A percentile compares a stretch with the other conserved stretches of the same genome.
phyloP scores from a whole-genome alignment of 2,329 filamentous ascomycete genomes.

The Coniochaeta hoffmannii region DNA sequence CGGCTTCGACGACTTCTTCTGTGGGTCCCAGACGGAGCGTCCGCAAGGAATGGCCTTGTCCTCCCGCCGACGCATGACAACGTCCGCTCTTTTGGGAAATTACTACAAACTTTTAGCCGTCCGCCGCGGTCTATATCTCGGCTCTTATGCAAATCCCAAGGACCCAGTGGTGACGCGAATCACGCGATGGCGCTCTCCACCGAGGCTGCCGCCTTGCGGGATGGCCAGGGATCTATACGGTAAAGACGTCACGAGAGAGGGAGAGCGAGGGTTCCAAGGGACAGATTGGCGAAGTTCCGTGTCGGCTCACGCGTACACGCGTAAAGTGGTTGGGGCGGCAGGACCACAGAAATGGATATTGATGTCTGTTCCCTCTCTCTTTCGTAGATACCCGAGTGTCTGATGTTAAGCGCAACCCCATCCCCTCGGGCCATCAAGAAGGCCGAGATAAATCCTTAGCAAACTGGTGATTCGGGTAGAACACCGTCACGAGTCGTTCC shows the following conservation, averaged over 20 bases:
- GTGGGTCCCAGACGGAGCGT: slow-evolving; percentile 19
- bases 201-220: not conserved
- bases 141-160: slow-evolving; percentile 27
- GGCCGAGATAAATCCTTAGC: not conserved
- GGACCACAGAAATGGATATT: slow-evolving; percentile 1
- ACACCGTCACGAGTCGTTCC: slow-evolving; percentile 4
- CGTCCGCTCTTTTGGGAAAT: slow-evolving; percentile 35
- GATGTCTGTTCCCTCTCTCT: not conserved
- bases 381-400: slow-evolving; percentile 8
- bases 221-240: not conserved
- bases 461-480: slow-evolving; percentile 5
- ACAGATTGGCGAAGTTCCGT: slow-evolving; percentile 1
- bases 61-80: slow-evolving; percentile 35
- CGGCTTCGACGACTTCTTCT: slow-evolving; percentile 35
- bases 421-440: not conserved
- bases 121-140: slow-evolving; percentile 25
- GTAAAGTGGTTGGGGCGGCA: not conserved
- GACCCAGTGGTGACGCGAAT: slow-evolving; percentile 24
- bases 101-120: slow-evolving; percentile 26
- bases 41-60: slow-evolving; percentile 15
- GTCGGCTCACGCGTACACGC: not conserved
- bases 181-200: not conserved
- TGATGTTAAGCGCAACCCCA: slow-evolving; percentile 14
- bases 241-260: not conserved
- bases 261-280: not conserved